phyloP scores from a whole-genome alignment of 129 eudicot genomes.

The Erigeron canadensis region DNA sequence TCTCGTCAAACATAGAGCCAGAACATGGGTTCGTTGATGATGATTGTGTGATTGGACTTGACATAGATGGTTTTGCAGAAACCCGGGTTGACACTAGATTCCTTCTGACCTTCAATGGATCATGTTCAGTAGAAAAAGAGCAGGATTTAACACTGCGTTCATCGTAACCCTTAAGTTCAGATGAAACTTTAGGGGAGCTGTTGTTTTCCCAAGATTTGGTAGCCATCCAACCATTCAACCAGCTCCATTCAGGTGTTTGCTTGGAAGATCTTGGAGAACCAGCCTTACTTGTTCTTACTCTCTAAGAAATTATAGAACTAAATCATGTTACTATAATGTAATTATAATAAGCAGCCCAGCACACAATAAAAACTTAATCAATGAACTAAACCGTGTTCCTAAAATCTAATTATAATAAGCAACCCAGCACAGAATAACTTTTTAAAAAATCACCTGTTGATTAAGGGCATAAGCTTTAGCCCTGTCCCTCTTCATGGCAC shows the following conservation, averaged over 20 bases:
- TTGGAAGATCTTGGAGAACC: constrained; percentile 37
- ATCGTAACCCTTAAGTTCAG: constrained; percentile 32
- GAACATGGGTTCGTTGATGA: constrained; percentile 60
- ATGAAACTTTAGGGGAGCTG: constrained; percentile 30
- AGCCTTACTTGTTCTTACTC: constrained; percentile 31
- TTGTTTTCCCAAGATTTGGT: constrained; percentile 70
- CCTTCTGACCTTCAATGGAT: constrained; percentile 40
- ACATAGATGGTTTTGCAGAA: constrained; percentile 37
- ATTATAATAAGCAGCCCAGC: neutral
- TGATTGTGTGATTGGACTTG: constrained; percentile 48
- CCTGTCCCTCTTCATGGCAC: constrained; percentile 75
- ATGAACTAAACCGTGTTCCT: neutral
- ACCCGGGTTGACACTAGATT: constrained; percentile 56
- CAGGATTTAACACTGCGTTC: constrained; percentile 36
- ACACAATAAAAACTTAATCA: neutral
- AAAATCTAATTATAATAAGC: neutral
- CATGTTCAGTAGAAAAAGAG: constrained; percentile 44
- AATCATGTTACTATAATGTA: neutral
- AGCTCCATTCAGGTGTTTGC: constrained; percentile 47
- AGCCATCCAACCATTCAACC: constrained; percentile 99
- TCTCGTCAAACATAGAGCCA: constrained; percentile 55
- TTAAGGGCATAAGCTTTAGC: constrained; percentile 64
- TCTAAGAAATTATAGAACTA: constrained; percentile 34
- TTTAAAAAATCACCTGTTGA: constrained; percentile 56
- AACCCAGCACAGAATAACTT: neutral